Conservation (phyloP, 192 early-diverging fungal species). For the Coemansia sp. region DNA sequence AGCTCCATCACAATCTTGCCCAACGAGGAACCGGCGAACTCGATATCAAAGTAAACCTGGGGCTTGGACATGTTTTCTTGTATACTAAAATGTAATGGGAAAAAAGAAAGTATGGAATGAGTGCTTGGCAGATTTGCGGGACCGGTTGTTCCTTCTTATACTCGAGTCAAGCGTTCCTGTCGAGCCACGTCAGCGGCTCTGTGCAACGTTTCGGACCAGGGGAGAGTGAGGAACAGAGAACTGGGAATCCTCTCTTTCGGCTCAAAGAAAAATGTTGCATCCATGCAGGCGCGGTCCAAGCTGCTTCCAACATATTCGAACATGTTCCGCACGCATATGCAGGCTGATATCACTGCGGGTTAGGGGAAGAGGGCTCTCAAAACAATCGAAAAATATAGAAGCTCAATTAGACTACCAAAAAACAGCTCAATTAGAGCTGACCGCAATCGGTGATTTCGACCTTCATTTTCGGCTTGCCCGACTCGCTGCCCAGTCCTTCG, state of each 20-base stretch:
- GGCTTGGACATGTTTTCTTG: neutral
- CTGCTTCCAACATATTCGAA: neutral
- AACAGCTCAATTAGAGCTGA: neutral
- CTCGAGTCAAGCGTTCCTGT: neutral
- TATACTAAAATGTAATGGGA: neutral
- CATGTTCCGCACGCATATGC: neutral
- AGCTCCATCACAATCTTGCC: slow-evolving; percentile 47
- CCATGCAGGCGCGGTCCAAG: slow-evolving; percentile 1
- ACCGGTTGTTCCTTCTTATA: neutral
- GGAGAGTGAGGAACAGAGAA: neutral
- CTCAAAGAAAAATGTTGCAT: neutral
- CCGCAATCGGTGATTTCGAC: slow-evolving; percentile 67
- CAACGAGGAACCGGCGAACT: slow-evolving; percentile 11
- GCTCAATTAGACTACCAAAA: too few relatives aligned
- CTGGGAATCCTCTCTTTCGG: neutral
- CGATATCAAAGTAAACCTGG: slow-evolving; percentile 52
- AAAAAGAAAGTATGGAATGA: neutral
- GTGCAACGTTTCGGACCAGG: neutral
- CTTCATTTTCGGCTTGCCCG: slow-evolving; percentile 59
- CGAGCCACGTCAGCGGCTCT: neutral
- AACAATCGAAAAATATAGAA: neutral
- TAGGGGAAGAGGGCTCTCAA: neutral
- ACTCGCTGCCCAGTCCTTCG: slow-evolving; percentile 57
- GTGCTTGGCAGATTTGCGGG: neutral
- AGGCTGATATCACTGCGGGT: slow-evolving; percentile 1